These are phyloP conservation scores for Boletus tylopilopsis DNA, from an alignment of 768 basidiomycete genomes.

Conservation along the genomic window DNA sequence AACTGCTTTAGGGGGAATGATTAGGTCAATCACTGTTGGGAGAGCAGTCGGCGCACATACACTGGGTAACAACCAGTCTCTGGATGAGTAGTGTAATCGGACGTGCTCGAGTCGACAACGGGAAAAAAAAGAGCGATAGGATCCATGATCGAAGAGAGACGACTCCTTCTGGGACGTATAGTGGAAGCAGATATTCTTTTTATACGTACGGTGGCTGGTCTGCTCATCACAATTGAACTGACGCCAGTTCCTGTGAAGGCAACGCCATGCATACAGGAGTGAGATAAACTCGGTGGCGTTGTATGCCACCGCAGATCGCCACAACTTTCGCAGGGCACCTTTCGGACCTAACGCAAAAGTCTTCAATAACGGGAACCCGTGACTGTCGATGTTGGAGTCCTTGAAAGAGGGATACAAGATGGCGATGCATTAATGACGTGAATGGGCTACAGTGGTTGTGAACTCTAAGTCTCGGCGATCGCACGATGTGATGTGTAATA, in stretches of 20 bases:
- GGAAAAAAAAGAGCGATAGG: background rate
- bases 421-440: background rate
- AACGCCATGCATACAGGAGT: background rate
- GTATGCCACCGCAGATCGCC: background rate
- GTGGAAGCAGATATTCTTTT: background rate
- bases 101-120: background rate
- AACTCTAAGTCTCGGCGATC: background rate
- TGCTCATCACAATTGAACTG: background rate
- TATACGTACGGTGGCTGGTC: background rate
- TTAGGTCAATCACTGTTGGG: background rate
- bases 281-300: conserved; percentile 3
- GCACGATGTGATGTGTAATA: background rate
- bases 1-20: background rate
- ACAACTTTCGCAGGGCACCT: no score
- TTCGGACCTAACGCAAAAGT: background rate
- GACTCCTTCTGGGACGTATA: background rate
- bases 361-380: background rate
- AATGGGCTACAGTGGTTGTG: background rate
- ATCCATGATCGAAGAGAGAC: background rate
- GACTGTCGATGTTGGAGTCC: background rate
- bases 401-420: background rate
- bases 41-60: conserved; percentile 2
- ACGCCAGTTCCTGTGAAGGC: background rate
- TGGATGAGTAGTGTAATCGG: background rate
- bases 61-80: background rate